Conservation (phyloP, 129 eudicot genomes). For the sunflower (Helianthus annuus) region HanXRQr2.0-SUNRISE NC_035438.2:13959793-13960292, state of each 20-base stretch:
- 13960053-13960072: no score
- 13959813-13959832: constrained; percentile 28
- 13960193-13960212: no score
- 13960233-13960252: no score
- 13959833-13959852: constrained; percentile 13
- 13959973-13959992: constrained; percentile 7
- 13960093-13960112: background rate
- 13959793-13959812: constrained; percentile 32
- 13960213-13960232: no score
- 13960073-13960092: no score
- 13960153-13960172: no score
- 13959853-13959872: constrained; percentile 23
- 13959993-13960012: background rate
- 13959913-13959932: background rate
- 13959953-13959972: constrained; percentile 12
- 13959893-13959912: background rate
- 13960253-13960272: no score
- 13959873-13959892: constrained; percentile 5
- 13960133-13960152: no score
- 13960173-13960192: no score
- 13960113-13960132: no score
- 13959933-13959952: constrained; percentile 8
- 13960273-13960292: no score
- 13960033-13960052: no score
- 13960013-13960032: background rate